These are phyloP conservation scores for Fusarium globosum DNA, from an alignment of 2,329 filamentous ascomycete species.

Conservation along the genomic window DNA sequence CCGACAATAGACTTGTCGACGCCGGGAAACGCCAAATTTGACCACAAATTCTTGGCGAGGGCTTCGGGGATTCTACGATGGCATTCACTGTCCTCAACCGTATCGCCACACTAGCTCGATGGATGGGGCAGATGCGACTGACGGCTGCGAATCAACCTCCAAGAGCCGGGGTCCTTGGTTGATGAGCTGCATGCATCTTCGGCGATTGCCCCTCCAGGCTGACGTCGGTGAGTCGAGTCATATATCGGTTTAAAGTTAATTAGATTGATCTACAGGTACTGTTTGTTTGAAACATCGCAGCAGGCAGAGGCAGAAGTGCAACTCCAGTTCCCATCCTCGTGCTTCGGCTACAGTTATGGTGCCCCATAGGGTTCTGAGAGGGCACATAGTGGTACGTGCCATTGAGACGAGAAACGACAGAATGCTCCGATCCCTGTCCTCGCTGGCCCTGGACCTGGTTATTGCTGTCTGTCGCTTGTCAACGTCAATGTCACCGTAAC, in stretches of 20 bases:
- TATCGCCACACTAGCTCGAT: constrained; percentile 2
- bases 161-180: constrained; percentile 10
- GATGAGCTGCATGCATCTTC: constrained; percentile 17
- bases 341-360: not conserved
- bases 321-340: not conserved
- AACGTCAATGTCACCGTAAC: constrained; percentile 8
- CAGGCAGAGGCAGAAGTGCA: not conserved
- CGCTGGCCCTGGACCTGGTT: not conserved
- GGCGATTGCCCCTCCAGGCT: constrained; percentile 19
- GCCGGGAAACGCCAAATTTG: not conserved
- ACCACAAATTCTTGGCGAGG: constrained; percentile 2
- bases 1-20: not conserved
- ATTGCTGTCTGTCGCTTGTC: constrained; percentile 4
- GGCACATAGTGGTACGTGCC: constrained; percentile 22
- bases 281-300: constrained; percentile 8
- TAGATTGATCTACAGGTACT: not conserved
- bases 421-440: constrained; percentile 13
- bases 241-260: not conserved
- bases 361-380: constrained; percentile 12
- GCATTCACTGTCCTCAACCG: not conserved
- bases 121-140: constrained; percentile 3
- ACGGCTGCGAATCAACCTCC: not conserved
- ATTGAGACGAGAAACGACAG: not conserved
- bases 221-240: not conserved
- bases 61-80: constrained; percentile 1